Evolutionary conservation across 768 basidiomycete genomes (phyloP).

Genomic region (Hebeloma cylindrosporum): DNA sequence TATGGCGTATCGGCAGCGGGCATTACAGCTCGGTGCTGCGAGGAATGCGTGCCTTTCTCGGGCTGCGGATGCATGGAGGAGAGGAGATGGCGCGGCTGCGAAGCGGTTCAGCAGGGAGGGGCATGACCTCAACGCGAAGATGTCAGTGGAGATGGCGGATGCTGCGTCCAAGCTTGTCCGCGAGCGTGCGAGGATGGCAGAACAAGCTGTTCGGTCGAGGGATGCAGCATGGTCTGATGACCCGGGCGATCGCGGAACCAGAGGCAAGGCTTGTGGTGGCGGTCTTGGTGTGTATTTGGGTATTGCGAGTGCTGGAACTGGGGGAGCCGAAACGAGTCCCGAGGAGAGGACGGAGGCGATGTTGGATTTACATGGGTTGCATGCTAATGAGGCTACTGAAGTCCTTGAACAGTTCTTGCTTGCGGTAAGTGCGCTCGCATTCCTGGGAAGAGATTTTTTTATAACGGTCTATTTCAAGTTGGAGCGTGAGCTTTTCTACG

Average conservation of each 20-base stretch:
- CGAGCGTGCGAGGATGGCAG: conserved; percentile 74
- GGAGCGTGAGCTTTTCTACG: conserved; percentile 86
- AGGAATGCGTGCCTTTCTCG: conserved; percentile 92
- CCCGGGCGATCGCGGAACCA: conserved; percentile 67
- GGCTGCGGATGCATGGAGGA: conserved; percentile 94
- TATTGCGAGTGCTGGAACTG: conserved; percentile 62
- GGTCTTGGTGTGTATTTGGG: conserved; percentile 88
- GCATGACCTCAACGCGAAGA: conserved; percentile 89
- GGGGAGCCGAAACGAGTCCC: conserved; percentile 52
- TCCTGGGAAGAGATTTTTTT: neutral
- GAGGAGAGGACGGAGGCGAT: conserved; percentile 89
- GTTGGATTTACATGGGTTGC: conserved; percentile 91
- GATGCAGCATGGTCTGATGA: conserved; percentile 84
- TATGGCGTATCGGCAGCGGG: conserved; percentile 84
- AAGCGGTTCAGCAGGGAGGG: conserved; percentile 94
- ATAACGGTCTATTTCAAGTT: conserved; percentile 44
- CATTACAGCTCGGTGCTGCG: conserved; percentile 89
- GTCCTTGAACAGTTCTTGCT: conserved; percentile 87
- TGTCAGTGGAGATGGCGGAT: conserved; percentile 80
- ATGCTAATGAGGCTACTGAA: conserved; percentile 90
- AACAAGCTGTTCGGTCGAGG: conserved; percentile 70
- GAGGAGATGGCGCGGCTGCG: conserved; percentile 94
- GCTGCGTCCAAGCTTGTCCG: conserved; percentile 85
- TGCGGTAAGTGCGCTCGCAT: conserved; percentile 55
- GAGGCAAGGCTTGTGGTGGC: conserved; percentile 76